These are phyloP conservation scores for Leccinum broughii DNA, from an alignment of 768 basidiomycete species.

Conservation along the genomic window DNA sequence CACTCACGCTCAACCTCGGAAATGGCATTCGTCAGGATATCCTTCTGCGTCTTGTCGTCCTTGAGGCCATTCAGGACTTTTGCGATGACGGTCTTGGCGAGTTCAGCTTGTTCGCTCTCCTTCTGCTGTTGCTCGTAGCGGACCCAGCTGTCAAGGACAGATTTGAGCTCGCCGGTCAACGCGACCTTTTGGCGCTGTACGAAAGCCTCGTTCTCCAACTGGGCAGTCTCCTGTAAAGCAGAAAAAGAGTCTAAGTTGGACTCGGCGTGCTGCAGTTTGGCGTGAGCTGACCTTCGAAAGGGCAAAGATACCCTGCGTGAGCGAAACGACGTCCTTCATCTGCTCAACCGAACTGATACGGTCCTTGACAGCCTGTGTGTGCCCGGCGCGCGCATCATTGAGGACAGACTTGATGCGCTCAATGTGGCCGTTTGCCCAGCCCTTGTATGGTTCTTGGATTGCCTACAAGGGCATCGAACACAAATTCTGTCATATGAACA, in stretches of 20 bases:
- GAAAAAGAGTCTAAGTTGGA: neutral
- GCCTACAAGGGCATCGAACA: constrained; percentile 43
- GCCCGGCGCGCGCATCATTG: constrained; percentile 78
- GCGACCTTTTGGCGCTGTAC: constrained; percentile 87
- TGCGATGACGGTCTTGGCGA: constrained; percentile 84
- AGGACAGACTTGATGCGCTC: constrained; percentile 80
- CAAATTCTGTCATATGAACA: neutral
- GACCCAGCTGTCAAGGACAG: constrained; percentile 97
- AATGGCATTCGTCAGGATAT: constrained; percentile 76
- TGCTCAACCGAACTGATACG: constrained; percentile 89
- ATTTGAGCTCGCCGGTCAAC: constrained; percentile 85
- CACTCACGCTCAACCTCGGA: constrained; percentile 91
- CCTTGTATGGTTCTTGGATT: constrained; percentile 82
- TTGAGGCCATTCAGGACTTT: constrained; percentile 81
- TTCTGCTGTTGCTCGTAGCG: constrained; percentile 96
- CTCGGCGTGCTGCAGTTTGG: neutral
- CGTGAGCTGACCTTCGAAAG: constrained; percentile 73
- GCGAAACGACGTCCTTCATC: constrained; percentile 93
- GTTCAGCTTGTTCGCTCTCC: constrained; percentile 93
- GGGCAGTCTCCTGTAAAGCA: constrained; percentile 76
- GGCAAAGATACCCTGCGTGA: constrained; percentile 89
- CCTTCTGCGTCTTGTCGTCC: constrained; percentile 89
- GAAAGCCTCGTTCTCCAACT: constrained; percentile 87
- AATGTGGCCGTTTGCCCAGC: constrained; percentile 92
- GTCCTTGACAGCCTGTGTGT: constrained; percentile 90